Evolutionary conservation across 2,329 filamentous ascomycete genomes (phyloP), one percentile per base, ranked within the genome.

Genomic region (Anisogramma anomala): DNA sequence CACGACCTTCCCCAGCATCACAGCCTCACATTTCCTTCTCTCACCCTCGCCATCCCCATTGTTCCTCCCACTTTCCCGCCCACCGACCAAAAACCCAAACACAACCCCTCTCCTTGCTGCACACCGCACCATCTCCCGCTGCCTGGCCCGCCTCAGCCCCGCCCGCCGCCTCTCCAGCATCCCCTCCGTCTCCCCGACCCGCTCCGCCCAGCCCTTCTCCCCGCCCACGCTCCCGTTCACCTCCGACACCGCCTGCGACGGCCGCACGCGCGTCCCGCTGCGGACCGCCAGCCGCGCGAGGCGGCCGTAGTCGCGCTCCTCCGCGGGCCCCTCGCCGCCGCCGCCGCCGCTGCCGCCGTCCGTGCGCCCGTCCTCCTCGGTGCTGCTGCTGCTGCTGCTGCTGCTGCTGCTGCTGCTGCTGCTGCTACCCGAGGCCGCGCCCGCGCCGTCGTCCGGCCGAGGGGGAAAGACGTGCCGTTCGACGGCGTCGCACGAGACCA

Each of bases 71-170:
- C 28, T 46, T 55, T 39, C 20, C 3, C 48, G 41, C 36, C 39
- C 46, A 1, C 43, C 49, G 0, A 52, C 42, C 3, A 51, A 40
- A 23, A 74, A 65, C 1, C 72, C 72, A 58, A 77, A 76, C 0
- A 71, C 72, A 42, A 71, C 71, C 2, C 68, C 69, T 17, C 77
- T 65, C 50, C 79, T 69, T 2, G 79, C 79, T 0, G 76, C 77
- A n/a, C 70, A 69, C 20, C 72, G 66, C 34, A 81, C 67, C 60
- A 77, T 64, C 53, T 83, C 77, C 18, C 69, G 63, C 49, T 68
- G 66, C 3, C 68, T 55, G 3, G 51, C 55, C 35, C 43, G 50
- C 43, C 57, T 62, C 52, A 72, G 64, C 0, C 72, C 71, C 39
- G 72, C 62, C 10, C 57, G 53, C 18, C 71, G 57, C 55, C 68